Evolutionary conservation across 2,329 filamentous ascomycete genomes (phyloP).

Genomic region (Xylariales sp.): DNA sequence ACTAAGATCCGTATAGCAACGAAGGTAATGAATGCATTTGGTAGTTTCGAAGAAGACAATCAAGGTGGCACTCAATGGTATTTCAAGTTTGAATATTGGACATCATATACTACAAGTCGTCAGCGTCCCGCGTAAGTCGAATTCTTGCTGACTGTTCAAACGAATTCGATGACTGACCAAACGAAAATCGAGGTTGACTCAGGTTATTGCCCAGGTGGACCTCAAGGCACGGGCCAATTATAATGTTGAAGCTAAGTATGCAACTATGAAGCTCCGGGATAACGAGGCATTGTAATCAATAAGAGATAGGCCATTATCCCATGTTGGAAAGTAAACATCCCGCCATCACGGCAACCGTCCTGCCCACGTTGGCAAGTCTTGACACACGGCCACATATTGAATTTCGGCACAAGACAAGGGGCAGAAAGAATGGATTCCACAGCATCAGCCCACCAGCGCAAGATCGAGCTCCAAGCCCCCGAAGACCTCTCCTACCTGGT

Average conservation of each 20-base stretch:
- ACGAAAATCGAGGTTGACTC: too few species aligned
- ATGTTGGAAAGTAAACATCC: neutral
- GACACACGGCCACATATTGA: neutral
- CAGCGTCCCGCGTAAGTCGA: neutral
- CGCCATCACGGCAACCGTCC: neutral
- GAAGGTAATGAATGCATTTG: too few species aligned
- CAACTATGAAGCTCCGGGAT: neutral
- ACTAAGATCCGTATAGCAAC: too few species aligned
- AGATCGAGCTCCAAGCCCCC: constrained; percentile 74
- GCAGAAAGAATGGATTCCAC: constrained; percentile 17
- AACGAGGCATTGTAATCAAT: neutral
- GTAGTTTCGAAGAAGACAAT: too few species aligned
- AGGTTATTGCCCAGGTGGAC: too few species aligned
- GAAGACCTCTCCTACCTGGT: constrained; percentile 69
- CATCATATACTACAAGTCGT: neutral
- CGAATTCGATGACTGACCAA: neutral
- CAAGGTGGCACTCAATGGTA: too few species aligned
- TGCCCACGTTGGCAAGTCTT: neutral
- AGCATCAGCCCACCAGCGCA: constrained; percentile 48
- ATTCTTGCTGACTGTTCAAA: neutral
- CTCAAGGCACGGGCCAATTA: neutral
- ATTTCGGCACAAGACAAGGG: too few species aligned
- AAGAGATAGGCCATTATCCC: neutral
- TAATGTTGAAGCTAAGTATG: neutral
- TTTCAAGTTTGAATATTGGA: too few species aligned